phyloP scores from a whole-genome alignment of 192 early-diverging fungal genomes.

The Geranomyces variabilis region DNA sequence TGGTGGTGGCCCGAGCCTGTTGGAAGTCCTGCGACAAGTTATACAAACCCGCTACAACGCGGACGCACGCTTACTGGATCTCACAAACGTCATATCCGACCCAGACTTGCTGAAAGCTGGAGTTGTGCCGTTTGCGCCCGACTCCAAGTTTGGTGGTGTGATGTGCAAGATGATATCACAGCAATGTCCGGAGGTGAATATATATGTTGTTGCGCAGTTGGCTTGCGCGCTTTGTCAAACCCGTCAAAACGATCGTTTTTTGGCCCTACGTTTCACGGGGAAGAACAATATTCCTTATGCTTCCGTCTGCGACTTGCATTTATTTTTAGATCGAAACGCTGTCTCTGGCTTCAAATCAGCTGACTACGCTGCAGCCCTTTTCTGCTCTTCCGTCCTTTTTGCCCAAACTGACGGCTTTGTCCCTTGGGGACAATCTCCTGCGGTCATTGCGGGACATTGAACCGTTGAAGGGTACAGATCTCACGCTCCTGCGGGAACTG shows the following conservation, averaged over 20 bases:
- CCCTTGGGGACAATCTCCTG: constrained; percentile 42
- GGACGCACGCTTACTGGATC: constrained; percentile 31
- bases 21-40: constrained; percentile 15
- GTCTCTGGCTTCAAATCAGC: constrained; percentile 36
- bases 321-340: constrained; percentile 39
- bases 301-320: not conserved
- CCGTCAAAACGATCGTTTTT: not conserved
- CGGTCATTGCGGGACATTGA: constrained; percentile 37
- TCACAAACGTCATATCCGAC: constrained; percentile 32
- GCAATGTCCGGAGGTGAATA: constrained; percentile 44
- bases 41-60: constrained; percentile 35
- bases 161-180: constrained; percentile 50
- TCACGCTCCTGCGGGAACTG: constrained; percentile 41
- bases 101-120: constrained; percentile 33
- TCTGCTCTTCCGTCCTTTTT: constrained; percentile 31
- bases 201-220: too few relatives aligned
- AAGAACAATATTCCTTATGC: not conserved
- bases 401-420: constrained; percentile 45
- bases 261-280: not conserved
- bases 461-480: constrained; percentile 35
- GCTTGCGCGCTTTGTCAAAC: too few relatives aligned
- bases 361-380: constrained; percentile 36
- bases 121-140: constrained; percentile 33
- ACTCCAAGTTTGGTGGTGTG: constrained; percentile 47
- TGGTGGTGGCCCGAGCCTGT: constrained; percentile 5